Evolutionary conservation across 1,284 basidiomycete species (phyloP), one percentile per base, ranked within the genome.

Genomic region (Pseudozyma sp.): DNA sequence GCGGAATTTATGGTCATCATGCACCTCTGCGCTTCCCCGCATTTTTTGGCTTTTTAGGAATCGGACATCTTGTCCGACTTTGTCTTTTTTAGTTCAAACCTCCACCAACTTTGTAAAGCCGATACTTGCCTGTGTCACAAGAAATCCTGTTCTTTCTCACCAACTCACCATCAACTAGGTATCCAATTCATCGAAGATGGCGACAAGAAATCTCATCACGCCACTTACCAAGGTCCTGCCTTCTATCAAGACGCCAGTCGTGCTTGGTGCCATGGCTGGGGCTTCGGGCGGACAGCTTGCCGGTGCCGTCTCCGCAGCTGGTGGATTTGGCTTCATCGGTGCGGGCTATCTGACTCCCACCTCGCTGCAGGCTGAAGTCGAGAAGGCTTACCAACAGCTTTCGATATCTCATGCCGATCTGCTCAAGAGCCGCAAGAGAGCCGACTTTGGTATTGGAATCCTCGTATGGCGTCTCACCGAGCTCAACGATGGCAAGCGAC

Each of bases 301-400:
- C 0, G 79, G 67, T 5, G 59, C 72, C 11, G 78, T 83, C 9
- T 79, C 81, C 2, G 35, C 57, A 9, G 83, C 70, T 10, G 83
- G 82, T 42, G 82, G 78, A 9, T 75, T 84, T 10, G 83, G 83
- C n/a, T 83, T 83, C 57, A 71, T 83, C 53, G 83, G 82, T 18
- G 83, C 83, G 1, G 83, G 83, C 39, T 81, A 80, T 53, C 78
- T 69, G 48, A 60, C 62, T 1, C 57, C 66, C 1, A 31, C 59
- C 34, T 57, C 56, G 40, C 62, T 84, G 7, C 45, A 63, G 13
- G 13, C 49, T 19, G 80, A 83, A 48, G 54, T 79, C 7, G 47
- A 53, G 0, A 60, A 66, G 31, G 81, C 78, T 1, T 58, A 58
- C 34, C 18, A 34, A 7, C 52, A 57, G 21, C 60, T 80, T 0